Base-by-base conservation (phyloP, 2,329 filamentous ascomycete species). In the Plectosphaerella sp. region DNA sequence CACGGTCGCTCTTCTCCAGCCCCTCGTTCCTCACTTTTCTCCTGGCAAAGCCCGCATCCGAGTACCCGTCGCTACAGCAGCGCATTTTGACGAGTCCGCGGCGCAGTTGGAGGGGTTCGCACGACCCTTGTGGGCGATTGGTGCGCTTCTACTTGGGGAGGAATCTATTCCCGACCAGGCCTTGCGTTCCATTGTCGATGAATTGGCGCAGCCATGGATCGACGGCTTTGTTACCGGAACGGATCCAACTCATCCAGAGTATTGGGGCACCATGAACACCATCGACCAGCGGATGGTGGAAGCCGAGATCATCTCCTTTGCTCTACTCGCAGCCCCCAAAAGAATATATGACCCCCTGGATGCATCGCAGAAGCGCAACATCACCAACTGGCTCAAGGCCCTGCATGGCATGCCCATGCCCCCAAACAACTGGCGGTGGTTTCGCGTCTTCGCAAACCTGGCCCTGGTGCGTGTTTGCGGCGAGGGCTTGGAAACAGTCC, bases 251-350 rank as follows among this genome's bases (percentile, higher is more conserved):
- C 59, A 66, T 16, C 39, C 55, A 0, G 71, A 72, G 22, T 80
- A 77, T 54, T 80, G 77, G 77, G 77, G 76, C 0, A 60, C 66
- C 1, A 68, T 79, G 2, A 62, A 65, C 0, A 59, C 76, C 5
- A 66, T 67, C 18, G 76, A 80, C 47, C 78, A 81, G 57, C 62
- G 76, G 2, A 81, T 80, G 77, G 78, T 80, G 0, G 78, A 81
- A 56, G 71, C 75, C 41, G 77, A 80, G 57, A 74, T 75, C 24
- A 67, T 80, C 4, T 70, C 75, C 0, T 78, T 74, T 57, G 74
- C 75, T 0, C 62, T 81, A 1, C 64, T 80, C 1, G 61, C 66
- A 3, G 72, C 74, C 0, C 75, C 77, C 2, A 58, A 65, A 1
- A 53, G 41, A 4, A 58, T 63, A 3, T 71, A 76, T 54, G 64